These are phyloP conservation scores for Hypseocharis bilobata DNA, from an alignment of 441 rosid species.

Conservation along the genomic window DNA sequence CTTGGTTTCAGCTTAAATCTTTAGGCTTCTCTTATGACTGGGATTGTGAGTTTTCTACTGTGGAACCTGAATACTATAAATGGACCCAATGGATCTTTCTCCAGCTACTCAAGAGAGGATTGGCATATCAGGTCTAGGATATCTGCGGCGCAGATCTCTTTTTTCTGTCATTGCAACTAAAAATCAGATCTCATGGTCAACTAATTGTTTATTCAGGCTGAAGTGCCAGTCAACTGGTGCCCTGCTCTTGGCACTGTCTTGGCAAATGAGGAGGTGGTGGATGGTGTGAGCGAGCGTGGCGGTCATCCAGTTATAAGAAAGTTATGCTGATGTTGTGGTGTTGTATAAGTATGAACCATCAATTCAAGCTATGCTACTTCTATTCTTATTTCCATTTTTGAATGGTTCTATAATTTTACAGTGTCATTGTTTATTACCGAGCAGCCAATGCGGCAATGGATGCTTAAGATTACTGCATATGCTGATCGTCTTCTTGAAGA, in stretches of 20 bases:
- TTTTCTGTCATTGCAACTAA: conserved; percentile 15
- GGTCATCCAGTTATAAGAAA: conserved; percentile 90
- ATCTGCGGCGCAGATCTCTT: neutral
- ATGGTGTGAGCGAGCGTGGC: conserved; percentile 96
- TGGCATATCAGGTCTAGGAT: conserved; percentile 78
- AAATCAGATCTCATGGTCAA: conserved; percentile 23
- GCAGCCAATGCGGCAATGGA: conserved; percentile 99
- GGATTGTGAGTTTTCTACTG: conserved; percentile 93
- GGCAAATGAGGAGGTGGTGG: conserved; percentile 96
- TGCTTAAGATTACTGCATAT: conserved; percentile 89
- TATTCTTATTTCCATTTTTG: conserved; percentile 35
- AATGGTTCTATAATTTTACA: conserved; percentile 73
- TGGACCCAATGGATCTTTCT: conserved; percentile 99
- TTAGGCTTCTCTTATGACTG: conserved; percentile 92
- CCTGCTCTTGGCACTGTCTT: conserved; percentile 97
- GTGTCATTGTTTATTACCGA: conserved; percentile 91
- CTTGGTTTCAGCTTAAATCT: conserved; percentile 63
- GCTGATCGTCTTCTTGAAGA: conserved; percentile 92
- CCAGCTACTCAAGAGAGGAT: conserved; percentile 84
- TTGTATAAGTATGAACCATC: conserved; percentile 9
- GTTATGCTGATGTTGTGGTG: conserved; percentile 32
- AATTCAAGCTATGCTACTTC: conserved; percentile 12
- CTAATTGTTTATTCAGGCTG: conserved; percentile 50
- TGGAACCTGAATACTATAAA: conserved; percentile 74
- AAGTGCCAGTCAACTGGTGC: conserved; percentile 96